Percentiles rank a stretch among this genome's conserved stretches.
Conservation (phyloP, 2,329 filamentous ascomycete species). For the Verticillium isaacii region DNA sequence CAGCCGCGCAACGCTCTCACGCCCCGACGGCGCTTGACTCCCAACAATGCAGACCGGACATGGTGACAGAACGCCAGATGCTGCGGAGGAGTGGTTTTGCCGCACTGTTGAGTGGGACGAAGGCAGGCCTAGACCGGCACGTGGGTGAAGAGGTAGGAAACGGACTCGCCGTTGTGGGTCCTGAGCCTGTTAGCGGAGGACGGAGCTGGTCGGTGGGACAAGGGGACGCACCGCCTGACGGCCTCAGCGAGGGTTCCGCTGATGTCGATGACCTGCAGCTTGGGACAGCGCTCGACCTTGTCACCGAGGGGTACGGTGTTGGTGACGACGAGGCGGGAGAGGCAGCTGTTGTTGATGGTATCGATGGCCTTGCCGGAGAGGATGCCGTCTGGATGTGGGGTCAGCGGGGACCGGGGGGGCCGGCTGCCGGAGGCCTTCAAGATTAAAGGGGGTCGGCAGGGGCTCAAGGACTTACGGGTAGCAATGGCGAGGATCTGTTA, state of each 20-base stretch:
- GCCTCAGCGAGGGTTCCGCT: constrained; percentile 72
- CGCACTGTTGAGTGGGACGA: no score
- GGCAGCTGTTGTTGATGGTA: constrained; percentile 71
- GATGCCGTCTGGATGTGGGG: constrained; percentile 59
- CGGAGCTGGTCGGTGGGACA: not conserved
- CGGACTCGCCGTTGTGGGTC: constrained; percentile 60
- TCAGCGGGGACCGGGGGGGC: not conserved
- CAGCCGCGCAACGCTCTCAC: no score
- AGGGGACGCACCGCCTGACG: constrained; percentile 23
- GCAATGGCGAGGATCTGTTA: constrained; percentile 2
- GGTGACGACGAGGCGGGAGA: constrained; percentile 80
- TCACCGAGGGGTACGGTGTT: constrained; percentile 63
- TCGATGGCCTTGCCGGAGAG: constrained; percentile 84
- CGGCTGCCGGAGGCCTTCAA: no score
- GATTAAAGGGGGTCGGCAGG: not conserved
- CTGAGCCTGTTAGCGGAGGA: constrained; percentile 42
- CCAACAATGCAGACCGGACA: no score
- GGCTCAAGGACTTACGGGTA: not conserved
- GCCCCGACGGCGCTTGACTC: no score
- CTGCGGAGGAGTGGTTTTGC: no score
- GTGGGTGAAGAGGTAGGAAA: constrained; percentile 52
- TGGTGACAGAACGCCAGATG: no score
- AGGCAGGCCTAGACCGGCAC: constrained; percentile 26
- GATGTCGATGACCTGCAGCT: constrained; percentile 88
- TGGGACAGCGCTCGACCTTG: constrained; percentile 72